These are phyloP conservation scores for Wallacemonas sp. DNA, from an alignment of 208 protist species.

Conservation along the genomic window DNA sequence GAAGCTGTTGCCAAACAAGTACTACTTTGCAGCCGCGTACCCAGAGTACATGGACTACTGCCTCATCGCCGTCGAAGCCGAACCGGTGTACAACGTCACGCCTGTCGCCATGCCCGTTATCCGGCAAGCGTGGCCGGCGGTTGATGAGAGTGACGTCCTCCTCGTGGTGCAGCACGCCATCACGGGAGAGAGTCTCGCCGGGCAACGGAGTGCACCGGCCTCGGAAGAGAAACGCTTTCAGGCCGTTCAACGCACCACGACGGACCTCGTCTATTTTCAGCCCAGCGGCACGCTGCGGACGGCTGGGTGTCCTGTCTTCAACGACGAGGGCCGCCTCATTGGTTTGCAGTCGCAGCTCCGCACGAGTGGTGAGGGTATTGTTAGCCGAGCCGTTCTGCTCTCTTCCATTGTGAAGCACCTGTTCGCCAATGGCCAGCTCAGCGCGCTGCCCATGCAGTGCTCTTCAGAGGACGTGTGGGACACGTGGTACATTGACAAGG, in stretches of 20 bases:
- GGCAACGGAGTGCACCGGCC: slow-evolving; percentile 10
- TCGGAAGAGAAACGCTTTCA: slow-evolving; percentile 87
- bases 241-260: slow-evolving; percentile 73
- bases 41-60: slow-evolving; percentile 92
- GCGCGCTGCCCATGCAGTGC: slow-evolving; percentile 34
- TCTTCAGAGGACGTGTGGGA: slow-evolving; percentile 85
- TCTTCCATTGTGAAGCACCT: slow-evolving; percentile 88
- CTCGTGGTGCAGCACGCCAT: slow-evolving; percentile 90
- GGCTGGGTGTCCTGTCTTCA: slow-evolving; percentile 88
- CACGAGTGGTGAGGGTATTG: slow-evolving; percentile 62
- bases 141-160: slow-evolving; percentile 79
- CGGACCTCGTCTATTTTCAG: slow-evolving; percentile 80
- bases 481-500: slow-evolving; percentile 83
- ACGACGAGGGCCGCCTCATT: slow-evolving; percentile 78
- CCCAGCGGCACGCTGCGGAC: slow-evolving; percentile 57
- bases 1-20: slow-evolving; percentile 59
- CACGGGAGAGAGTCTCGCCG: neutral
- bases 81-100: slow-evolving; percentile 65
- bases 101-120: slow-evolving; percentile 77
- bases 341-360: slow-evolving; percentile 84
- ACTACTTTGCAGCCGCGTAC: slow-evolving; percentile 77
- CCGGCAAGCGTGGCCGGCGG: slow-evolving; percentile 64
- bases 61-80: slow-evolving; percentile 80
- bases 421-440: slow-evolving; percentile 85
- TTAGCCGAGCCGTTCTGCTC: slow-evolving; percentile 82